phyloP scores from a whole-genome alignment of 495 filamentous ascomycete genomes.

The Penicillium crystallinum region DNA sequence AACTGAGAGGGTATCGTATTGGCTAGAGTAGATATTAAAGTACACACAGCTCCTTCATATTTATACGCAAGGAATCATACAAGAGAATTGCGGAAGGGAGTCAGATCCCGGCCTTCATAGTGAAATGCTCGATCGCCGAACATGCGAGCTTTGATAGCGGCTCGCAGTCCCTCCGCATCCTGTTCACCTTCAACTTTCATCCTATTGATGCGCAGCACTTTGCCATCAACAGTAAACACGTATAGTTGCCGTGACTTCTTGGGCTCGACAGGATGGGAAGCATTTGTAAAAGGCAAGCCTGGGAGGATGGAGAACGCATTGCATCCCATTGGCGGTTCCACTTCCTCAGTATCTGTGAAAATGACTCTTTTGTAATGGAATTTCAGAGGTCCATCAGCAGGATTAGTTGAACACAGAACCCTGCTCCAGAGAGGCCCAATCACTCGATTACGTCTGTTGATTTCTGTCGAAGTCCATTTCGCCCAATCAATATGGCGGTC shows the following conservation, averaged over 20 bases:
- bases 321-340: conserved; percentile 24
- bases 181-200: conserved; percentile 44
- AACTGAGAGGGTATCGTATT: conserved; percentile 14
- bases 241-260: conserved; percentile 32
- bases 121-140: conserved; percentile 29
- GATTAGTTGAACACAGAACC: conserved; percentile 23
- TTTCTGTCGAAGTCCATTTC: conserved; percentile 42
- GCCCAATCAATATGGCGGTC: conserved; percentile 52
- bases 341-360: conserved; percentile 36
- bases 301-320: conserved; percentile 27
- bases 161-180: conserved; percentile 32
- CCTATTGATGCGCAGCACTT: conserved; percentile 31
- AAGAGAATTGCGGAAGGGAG: conserved; percentile 37
- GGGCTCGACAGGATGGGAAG: conserved; percentile 21
- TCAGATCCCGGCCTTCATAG: conserved; percentile 24
- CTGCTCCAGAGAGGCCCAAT: conserved; percentile 53
- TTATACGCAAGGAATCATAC: too few relatives aligned
- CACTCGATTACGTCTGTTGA: conserved; percentile 45
- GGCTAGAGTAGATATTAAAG: conserved; percentile 15
- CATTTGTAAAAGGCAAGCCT: conserved; percentile 37
- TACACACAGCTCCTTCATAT: not conserved
- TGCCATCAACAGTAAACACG: conserved; percentile 35
- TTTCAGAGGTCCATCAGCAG: conserved; percentile 7
- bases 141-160: conserved; percentile 42
- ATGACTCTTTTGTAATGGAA: conserved; percentile 38